Evolutionary conservation across 1,284 basidiomycete species (phyloP), one percentile per base, ranked within the genome.

Genomic region (Puccinia coronata): DNA sequence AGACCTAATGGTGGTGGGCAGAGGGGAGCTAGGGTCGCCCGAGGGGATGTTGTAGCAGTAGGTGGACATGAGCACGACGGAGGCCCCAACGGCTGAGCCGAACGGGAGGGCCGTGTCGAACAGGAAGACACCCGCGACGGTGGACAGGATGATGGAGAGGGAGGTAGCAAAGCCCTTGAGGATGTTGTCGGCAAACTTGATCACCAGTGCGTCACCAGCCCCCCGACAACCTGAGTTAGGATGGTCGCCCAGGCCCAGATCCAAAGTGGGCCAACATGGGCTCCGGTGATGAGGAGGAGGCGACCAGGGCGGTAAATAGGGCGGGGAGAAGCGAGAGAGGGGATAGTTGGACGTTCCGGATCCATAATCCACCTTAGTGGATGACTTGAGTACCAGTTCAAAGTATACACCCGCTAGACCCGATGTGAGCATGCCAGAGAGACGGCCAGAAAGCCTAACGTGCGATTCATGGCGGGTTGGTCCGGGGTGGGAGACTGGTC

Each of bases 331-430:
- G 89, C 34, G 94, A 96, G 88, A 98, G 98, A 82, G 95, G 89
- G 34, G 95, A 97, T 18, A 99, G 90, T 86, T 98, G 96, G 72
- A 97, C 93, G 87, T 98, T 99, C 84, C 96, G 92, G 80, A 96
- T 92, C 96, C 96, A 98, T 9, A 98, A 90, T 87, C 97, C 95
- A 25, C 77, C 81, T 20, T 82, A 51, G n/a, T 55, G 41, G 75
- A 78, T 34, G 81, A 82, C 39, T 78, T 76, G 23, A 82, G 61
- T 4, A 98, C 94, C 92, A 96, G 95, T 88, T 98, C 96, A 84
- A 98, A 98, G 88, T 98, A 98, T 39, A 98, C 96, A 18, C 96
- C 96, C 0, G 96, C 96, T n/a, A 98, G 91, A 49, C 96, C 96
- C 0, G 95, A 97, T 0, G 95, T 98, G 87, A 91, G 88, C 96